phyloP scores from a whole-genome alignment of 208 protist genomes.

The Cochliopodium minus region DNA sequence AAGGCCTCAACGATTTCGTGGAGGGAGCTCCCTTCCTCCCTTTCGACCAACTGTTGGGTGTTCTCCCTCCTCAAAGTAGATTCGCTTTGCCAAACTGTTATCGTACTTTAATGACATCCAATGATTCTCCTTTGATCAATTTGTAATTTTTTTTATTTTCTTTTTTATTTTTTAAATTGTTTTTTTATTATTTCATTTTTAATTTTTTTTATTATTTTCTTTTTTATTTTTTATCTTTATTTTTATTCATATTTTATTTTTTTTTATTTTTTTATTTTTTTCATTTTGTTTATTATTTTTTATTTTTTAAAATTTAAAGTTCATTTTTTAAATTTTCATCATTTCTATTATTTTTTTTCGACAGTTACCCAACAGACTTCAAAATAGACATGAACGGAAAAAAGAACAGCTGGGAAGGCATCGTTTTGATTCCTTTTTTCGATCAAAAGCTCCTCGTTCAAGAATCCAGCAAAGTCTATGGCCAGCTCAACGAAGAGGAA shows the following conservation, averaged over 20 bases:
- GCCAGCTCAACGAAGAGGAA: background rate
- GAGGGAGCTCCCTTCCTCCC: conserved; percentile 48
- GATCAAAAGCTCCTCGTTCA: background rate
- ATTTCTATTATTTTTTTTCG: too few relatives aligned
- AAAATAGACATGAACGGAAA: background rate
- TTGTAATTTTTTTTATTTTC: too few relatives aligned
- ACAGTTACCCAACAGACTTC: background rate
- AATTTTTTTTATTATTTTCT: too few relatives aligned
- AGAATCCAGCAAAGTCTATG: background rate
- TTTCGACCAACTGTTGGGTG: conserved; percentile 85
- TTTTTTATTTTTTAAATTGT: too few relatives aligned
- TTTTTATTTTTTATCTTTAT: too few relatives aligned
- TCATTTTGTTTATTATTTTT: too few relatives aligned
- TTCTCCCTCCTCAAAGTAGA: conserved; percentile 62
- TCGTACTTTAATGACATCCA: background rate
- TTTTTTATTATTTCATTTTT: too few relatives aligned
- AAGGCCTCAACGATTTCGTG: conserved; percentile 36
- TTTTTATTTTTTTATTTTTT: too few relatives aligned
- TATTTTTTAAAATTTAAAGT: too few relatives aligned
- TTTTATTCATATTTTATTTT: too few relatives aligned
- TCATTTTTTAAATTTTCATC: too few relatives aligned
- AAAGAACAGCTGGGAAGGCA: background rate
- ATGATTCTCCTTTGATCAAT: background rate
- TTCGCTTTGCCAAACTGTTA: background rate
- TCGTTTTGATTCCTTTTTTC: background rate